Base-by-base conservation (phyloP, 1,284 basidiomycete genomes). In the Veloboletus limbatus region DNA sequence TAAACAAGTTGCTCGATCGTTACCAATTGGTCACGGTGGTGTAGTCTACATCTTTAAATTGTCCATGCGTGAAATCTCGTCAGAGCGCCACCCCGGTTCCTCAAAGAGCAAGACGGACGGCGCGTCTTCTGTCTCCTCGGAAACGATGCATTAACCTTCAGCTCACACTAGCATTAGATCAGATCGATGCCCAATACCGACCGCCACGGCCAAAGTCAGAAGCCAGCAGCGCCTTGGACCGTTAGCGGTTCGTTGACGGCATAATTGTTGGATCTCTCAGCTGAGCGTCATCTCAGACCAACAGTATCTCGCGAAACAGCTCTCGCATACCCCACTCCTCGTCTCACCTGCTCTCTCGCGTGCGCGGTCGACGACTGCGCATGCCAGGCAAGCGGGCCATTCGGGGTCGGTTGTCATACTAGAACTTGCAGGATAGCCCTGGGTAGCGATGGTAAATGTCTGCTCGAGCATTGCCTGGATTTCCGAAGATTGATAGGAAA, bases 311-410 rank as follows among this genome's bases (percentile, higher is more conserved):
- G 40, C 48, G 27, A 75, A 63, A 49, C 73, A 75, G n/a, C 33
- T 53, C 51, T 32, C 49, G 45, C 74, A 75, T 8, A 71, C 58
- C n/a, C 72, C 72, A 2, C 55, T 64, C 41, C 72, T 53, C 26
- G n/a, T 11, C 22, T 59, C 53, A 2, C 67, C 60, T 17, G 49
- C 35, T 31, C 63, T 45, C 8, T 54, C 55, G 3, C 75, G 57
- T 13, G 66, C 62, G 25, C 73, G 65, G 27, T 76, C 75, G 4
- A 72, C 68, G 10, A 74, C 55, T 0, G 72, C 74, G 37, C 74
- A 76, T 18, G 73, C 70, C 28, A 76, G 47, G 43, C 75, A 76
- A 45, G 69, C 67, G 0, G 70, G 64, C 71, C 72, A 77, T 30
- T 71, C 58, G 2, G 59, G 57, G 30, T 77, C 74, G 8, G 33